Conservation (phyloP, 306 rosid genomes). For the Argentina anserina region DNA sequence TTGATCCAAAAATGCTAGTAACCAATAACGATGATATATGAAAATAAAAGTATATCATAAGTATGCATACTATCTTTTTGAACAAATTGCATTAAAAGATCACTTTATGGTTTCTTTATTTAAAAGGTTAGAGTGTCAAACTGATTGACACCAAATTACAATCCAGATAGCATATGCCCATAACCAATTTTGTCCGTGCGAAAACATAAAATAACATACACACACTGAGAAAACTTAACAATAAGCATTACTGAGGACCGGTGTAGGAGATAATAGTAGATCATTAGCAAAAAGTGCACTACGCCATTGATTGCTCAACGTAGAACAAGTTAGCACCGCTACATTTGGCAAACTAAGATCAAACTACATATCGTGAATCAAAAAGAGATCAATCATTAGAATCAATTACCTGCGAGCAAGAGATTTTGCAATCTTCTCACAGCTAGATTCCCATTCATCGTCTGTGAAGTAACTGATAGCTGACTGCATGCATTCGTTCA, state of each 20-base stretch:
- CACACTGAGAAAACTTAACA: neutral
- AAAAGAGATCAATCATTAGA: constrained; percentile 11
- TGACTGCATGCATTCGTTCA: constrained; percentile 65
- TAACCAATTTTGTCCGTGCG: neutral
- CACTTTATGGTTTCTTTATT: neutral
- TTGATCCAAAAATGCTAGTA: neutral
- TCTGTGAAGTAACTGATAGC: constrained; percentile 66
- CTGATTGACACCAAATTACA: neutral
- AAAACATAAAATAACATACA: constrained; percentile 1
- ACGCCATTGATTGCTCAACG: neutral
- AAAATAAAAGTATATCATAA: neutral
- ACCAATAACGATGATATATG: neutral
- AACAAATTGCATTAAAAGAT: neutral
- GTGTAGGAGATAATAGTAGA: neutral
- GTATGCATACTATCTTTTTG: neutral
- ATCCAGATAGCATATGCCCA: neutral
- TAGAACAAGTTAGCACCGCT: neutral
- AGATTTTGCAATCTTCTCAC: constrained; percentile 72
- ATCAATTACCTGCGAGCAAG: constrained; percentile 68
- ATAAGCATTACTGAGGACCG: neutral
- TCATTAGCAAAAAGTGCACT: neutral
- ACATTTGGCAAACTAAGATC: constrained; percentile 3
- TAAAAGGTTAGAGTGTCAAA: neutral
- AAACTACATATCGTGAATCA: neutral
- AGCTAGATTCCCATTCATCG: constrained; percentile 65